Percentiles rank a stretch among this genome's conserved stretches.
phyloP scores from a whole-genome alignment of 2,329 filamentous ascomycete species.

The Onygenales sp. region DNA sequence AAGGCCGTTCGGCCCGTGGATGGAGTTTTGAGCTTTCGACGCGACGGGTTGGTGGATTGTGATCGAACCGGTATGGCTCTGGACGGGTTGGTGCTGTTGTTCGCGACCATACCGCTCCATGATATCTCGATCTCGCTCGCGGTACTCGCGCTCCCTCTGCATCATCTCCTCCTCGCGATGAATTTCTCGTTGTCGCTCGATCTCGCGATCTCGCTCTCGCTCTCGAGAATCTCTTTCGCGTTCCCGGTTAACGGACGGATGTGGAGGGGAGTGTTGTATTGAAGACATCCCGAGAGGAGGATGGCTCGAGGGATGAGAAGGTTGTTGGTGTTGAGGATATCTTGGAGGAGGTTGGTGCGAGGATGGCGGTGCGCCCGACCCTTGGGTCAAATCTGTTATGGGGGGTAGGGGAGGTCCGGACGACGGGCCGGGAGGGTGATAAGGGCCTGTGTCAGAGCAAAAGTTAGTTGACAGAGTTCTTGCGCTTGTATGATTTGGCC shows the following conservation, averaged over 20 bases:
- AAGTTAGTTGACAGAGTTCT: neutral
- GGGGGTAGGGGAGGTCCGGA: slow-evolving; percentile 38
- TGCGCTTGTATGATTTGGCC: neutral
- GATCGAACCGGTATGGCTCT: slow-evolving; percentile 79
- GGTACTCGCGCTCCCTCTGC: slow-evolving; percentile 47
- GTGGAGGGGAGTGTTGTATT: slow-evolving; percentile 33
- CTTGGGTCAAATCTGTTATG: slow-evolving; percentile 38
- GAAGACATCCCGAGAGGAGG: slow-evolving; percentile 32
- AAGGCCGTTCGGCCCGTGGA: slow-evolving; percentile 85
- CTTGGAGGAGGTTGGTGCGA: slow-evolving; percentile 26
- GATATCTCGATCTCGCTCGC: slow-evolving; percentile 38
- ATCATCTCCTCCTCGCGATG: slow-evolving; percentile 48
- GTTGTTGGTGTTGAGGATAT: slow-evolving; percentile 33
- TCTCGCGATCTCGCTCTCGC: slow-evolving; percentile 15
- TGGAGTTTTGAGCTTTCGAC: slow-evolving; percentile 66
- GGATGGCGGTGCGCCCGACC: slow-evolving; percentile 25
- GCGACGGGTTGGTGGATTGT: slow-evolving; percentile 93
- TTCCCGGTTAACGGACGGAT: slow-evolving; percentile 31
- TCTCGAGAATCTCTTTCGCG: slow-evolving; percentile 47
- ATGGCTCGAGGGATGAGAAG: slow-evolving; percentile 26
- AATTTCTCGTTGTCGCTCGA: slow-evolving; percentile 32
- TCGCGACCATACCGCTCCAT: slow-evolving; percentile 59
- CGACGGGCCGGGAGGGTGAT: slow-evolving; percentile 32
- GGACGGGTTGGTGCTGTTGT: slow-evolving; percentile 57
- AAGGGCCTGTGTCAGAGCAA: slow-evolving; percentile 23